Conservation (phyloP, 208 protist species). For the Acanthamoeba polyphaga region DNA sequence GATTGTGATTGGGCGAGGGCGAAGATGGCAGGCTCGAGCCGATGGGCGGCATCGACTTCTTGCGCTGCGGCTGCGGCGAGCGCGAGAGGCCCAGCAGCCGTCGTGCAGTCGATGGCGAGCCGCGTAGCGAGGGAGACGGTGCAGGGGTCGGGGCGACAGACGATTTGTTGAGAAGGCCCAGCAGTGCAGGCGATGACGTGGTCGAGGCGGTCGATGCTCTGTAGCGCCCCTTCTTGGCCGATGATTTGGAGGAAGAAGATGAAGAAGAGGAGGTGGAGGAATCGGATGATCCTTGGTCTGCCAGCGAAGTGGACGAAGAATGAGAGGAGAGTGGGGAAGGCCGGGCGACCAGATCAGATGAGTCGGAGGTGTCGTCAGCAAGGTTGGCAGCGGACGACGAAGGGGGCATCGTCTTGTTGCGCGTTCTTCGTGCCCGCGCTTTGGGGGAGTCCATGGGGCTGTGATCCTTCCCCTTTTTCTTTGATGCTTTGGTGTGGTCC, state of each 20-base stretch:
- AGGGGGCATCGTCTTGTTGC: slow-evolving; percentile 14
- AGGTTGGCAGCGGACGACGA: not conserved
- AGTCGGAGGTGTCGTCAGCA: not conserved
- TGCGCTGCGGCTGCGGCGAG: not conserved
- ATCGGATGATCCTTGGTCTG: slow-evolving; percentile 12
- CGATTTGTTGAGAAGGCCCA: not conserved
- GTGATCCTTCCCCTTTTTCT: not conserved
- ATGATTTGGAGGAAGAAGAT: not conserved
- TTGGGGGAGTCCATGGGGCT: not conserved
- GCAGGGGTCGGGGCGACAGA: not conserved
- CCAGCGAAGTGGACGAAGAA: not conserved
- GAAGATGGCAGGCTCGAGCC: not conserved
- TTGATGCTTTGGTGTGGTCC: not conserved
- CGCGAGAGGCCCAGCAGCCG: not conserved
- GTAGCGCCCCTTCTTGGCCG: not conserved
- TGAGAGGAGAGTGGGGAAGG: not conserved
- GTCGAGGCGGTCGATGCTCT: not conserved
- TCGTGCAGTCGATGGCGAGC: not conserved
- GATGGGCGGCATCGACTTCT: not conserved
- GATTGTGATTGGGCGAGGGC: not conserved
- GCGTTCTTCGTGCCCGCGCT: not conserved
- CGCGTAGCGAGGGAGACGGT: not conserved
- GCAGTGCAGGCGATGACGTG: not conserved
- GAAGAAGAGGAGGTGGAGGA: not conserved
- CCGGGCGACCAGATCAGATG: not conserved